Evolutionary conservation across 306 rosid genomes (phyloP), one percentile per base, ranked within the genome.

Genomic region (Quillaja saponaria): DNA sequence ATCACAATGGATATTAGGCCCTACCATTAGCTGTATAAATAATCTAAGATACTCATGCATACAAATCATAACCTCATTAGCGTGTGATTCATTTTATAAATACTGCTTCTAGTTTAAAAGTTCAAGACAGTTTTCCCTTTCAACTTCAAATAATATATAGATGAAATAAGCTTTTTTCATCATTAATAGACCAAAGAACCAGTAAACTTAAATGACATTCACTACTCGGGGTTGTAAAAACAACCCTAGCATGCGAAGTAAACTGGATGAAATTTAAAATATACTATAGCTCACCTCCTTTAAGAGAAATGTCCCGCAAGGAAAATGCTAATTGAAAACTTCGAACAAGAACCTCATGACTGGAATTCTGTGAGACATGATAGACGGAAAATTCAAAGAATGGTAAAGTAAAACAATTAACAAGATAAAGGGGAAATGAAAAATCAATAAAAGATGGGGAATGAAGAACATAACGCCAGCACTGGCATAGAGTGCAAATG

Each of bases 241-340:
- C 3, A 25, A 25, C 2, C 2, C 31, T 25, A 25, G 31, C 31
- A 25, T 25, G 31, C 31, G 4, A 25, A 25, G 13, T 28, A 15
- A 54, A 10, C 17, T 34, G 44, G 18, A 35, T 5, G 18, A 35
- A 34, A 10, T 35, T 2, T 8, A 8, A 3, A 2, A 8, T 6
- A 39, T 8, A 2, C 3, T 8, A 7, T 2, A 78, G 55, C 77
- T 82, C 72, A 94, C 99, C 97, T 74, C 58, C 72, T 64, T 41
- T 68, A 49, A 89, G 95, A 75, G 99, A 89, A 40, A 81, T 63
- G 71, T 71, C 76, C 72, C 80, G 79, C 85, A 94, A 73, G 63
- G 96, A 85, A 83, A 94, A 83, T 48, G 97, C 90, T 34, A 94
- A 76, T 78, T 94, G 99, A 75, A 83, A 94, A 76, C 95, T 83